phyloP scores from a whole-genome alignment of 768 basidiomycete genomes.

The Kwoniella dejecticola region DNA sequence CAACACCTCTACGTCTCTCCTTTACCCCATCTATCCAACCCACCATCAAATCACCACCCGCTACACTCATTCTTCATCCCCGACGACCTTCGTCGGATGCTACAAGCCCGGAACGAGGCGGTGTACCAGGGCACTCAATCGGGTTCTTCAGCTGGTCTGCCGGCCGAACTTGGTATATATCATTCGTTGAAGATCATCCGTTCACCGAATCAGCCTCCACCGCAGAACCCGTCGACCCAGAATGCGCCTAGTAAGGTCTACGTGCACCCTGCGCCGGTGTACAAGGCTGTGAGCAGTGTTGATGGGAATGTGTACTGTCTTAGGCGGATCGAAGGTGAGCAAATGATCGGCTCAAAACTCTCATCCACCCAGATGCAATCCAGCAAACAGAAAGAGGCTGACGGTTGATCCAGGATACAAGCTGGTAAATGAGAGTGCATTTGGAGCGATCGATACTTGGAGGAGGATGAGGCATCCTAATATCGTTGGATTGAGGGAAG shows the following conservation, averaged over 20 bases:
- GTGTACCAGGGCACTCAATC: constrained; percentile 32
- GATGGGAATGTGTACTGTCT: constrained; percentile 79
- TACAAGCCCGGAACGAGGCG: constrained; percentile 53
- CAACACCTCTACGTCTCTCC: constrained; percentile 86
- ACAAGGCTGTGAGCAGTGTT: constrained; percentile 72
- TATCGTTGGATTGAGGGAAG: constrained; percentile 80
- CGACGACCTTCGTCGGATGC: constrained; percentile 61
- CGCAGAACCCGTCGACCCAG: constrained; percentile 51
- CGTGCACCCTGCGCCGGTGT: constrained; percentile 82
- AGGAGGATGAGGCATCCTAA: constrained; percentile 78
- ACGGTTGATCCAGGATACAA: constrained; percentile 67
- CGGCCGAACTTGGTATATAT: constrained; percentile 86
- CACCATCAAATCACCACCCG: constrained; percentile 56
- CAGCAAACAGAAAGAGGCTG: neutral
- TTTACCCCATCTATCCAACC: constrained; percentile 64
- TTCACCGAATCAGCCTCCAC: constrained; percentile 9
- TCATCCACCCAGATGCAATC: too few relatives aligned
- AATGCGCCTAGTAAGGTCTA: constrained; percentile 65
- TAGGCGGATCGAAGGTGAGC: constrained; percentile 82
- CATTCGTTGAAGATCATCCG: constrained; percentile 84
- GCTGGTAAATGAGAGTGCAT: constrained; percentile 76
- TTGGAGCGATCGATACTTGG: constrained; percentile 82
- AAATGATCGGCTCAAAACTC: too few relatives aligned
- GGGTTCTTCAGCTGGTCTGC: constrained; percentile 60
- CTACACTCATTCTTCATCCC: constrained; percentile 73